Conservation (phyloP, 371 early-diverging fungal species). For the Mortierella sp. region DNA sequence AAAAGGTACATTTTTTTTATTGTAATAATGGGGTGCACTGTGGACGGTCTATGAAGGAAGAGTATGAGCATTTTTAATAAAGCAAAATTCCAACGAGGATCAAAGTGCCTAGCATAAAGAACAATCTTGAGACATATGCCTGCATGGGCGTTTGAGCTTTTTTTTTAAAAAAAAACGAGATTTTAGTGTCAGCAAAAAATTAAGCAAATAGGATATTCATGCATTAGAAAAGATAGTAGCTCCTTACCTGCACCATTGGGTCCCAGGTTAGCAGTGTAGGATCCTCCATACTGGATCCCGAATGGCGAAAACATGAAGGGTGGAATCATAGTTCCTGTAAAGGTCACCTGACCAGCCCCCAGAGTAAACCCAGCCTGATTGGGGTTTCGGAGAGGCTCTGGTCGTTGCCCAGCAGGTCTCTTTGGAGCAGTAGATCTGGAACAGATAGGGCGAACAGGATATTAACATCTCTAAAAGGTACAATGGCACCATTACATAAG, state of each 20-base stretch:
- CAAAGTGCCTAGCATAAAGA: slow-evolving; percentile 77
- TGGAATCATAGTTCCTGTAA: slow-evolving; percentile 64
- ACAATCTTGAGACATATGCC: slow-evolving; percentile 75
- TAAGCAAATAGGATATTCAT: background rate
- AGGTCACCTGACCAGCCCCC: slow-evolving; percentile 65
- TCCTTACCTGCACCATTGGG: slow-evolving; percentile 38
- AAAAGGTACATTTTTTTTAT: background rate
- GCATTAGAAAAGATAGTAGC: background rate
- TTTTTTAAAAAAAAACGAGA: background rate
- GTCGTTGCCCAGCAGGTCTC: slow-evolving; percentile 79
- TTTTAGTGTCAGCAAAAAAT: background rate
- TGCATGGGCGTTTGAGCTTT: slow-evolving; percentile 60
- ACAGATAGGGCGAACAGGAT: background rate
- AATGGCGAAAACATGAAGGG: slow-evolving; percentile 68
- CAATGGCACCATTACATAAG: background rate
- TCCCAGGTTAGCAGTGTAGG: slow-evolving; percentile 38
- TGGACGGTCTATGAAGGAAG: background rate
- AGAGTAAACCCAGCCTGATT: slow-evolving; percentile 59
- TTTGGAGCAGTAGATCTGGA: slow-evolving; percentile 66
- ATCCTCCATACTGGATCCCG: slow-evolving; percentile 73
- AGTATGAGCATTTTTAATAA: slow-evolving; percentile 46
- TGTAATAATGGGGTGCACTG: background rate
- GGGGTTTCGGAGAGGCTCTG: slow-evolving; percentile 69
- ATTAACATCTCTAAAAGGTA: background rate
- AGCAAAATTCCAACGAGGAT: slow-evolving; percentile 73